Evolutionary conservation across 1,139 yeast species (phyloP).

Genomic region (Geotrichum armillariae): DNA sequence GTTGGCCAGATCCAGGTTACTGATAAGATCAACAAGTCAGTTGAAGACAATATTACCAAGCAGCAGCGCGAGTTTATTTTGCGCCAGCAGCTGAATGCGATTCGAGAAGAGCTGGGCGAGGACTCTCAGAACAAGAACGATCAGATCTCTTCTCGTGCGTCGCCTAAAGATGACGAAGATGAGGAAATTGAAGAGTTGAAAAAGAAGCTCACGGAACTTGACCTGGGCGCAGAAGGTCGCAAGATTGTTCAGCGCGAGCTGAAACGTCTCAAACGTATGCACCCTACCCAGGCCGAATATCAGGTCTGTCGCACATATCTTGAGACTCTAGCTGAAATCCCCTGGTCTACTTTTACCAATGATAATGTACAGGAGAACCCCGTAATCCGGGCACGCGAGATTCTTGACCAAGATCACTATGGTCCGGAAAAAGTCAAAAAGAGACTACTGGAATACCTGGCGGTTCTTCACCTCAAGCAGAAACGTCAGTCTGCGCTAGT

Average conservation of each 20-base stretch:
- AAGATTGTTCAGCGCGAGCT: conserved; percentile 62
- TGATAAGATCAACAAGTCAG: conserved; percentile 29
- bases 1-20: conserved; percentile 27
- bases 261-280: conserved; percentile 60
- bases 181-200: conserved; percentile 38
- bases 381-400: conserved; percentile 54
- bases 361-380: conserved; percentile 45
- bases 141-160: conserved; percentile 5
- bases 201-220: conserved; percentile 30
- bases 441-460: conserved; percentile 76
- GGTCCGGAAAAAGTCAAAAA: conserved; percentile 82
- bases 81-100: conserved; percentile 31
- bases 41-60: conserved; percentile 28
- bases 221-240: conserved; percentile 40
- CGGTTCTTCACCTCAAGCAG: conserved; percentile 64
- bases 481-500: conserved; percentile 13
- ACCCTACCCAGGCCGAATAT: conserved; percentile 69
- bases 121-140: conserved; percentile 13
- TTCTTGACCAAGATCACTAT: conserved; percentile 77
- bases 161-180: conserved; percentile 32
- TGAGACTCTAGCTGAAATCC: conserved; percentile 68
- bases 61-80: conserved; percentile 34
- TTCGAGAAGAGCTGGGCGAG: conserved; percentile 34
- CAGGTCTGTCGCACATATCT: conserved; percentile 71
- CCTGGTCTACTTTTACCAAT: conserved; percentile 40